Percentiles rank a stretch among this genome's conserved stretches.
These are phyloP conservation scores for Tolypocladium sp. DNA, from an alignment of 2,329 filamentous ascomycete genomes.

Conservation along the genomic window DNA sequence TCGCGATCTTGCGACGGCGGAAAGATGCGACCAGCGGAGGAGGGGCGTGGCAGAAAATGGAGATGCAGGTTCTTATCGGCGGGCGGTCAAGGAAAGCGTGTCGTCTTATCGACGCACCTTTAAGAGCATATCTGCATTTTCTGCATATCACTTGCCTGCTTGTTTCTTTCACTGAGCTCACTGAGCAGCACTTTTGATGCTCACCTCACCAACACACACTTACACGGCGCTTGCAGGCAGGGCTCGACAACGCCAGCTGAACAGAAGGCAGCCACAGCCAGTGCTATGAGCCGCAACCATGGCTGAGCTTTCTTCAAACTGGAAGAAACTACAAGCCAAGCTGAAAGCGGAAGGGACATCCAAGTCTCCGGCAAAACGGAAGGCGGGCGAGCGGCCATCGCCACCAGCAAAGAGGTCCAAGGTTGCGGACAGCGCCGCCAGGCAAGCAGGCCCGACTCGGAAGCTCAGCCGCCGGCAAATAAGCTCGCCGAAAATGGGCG, in stretches of 20 bases:
- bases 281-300: slow-evolving; percentile 11
- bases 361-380: slow-evolving; percentile 31
- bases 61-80: neutral
- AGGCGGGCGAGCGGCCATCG: slow-evolving; percentile 22
- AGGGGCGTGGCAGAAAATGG: neutral
- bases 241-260: neutral
- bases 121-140: neutral
- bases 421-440: slow-evolving; percentile 2
- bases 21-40: neutral
- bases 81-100: neutral
- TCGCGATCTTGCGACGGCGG: neutral
- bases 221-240: neutral
- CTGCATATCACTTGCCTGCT: neutral
- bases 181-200: neutral
- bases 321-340: slow-evolving; percentile 66
- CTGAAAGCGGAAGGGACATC: slow-evolving; percentile 38
- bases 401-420: slow-evolving; percentile 21
- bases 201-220: neutral
- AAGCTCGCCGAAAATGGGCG: slow-evolving; percentile 38
- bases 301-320: slow-evolving; percentile 56
- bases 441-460: slow-evolving; percentile 2
- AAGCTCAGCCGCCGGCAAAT: neutral
- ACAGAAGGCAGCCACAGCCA: neutral
- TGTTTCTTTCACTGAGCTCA: neutral
- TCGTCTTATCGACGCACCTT: neutral